Conservation (phyloP, 495 filamentous ascomycete species). For the Penicillium diatomitis region DNA sequence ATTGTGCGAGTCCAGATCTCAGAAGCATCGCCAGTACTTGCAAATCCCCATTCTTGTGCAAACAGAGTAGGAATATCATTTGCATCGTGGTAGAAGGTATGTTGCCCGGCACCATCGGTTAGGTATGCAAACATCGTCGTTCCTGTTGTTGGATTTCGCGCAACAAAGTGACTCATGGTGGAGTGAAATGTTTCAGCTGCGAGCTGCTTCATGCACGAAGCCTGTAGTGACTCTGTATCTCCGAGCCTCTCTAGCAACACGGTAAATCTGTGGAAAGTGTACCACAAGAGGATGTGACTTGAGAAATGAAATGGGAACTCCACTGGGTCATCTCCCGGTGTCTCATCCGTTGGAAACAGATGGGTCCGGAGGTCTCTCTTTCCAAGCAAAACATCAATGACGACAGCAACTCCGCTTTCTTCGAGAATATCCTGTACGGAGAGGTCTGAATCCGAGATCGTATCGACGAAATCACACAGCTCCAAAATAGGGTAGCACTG, state of each 20-base stretch:
- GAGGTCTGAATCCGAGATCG: background rate
- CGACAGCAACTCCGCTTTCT: background rate
- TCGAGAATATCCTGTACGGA: background rate
- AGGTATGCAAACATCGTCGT: slow-evolving; percentile 1
- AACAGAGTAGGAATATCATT: background rate
- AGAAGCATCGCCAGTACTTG: background rate
- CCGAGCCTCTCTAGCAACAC: background rate
- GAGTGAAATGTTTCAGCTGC: background rate
- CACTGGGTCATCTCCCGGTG: background rate
- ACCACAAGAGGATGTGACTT: background rate
- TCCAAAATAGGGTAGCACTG: background rate
- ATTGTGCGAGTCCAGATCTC: background rate
- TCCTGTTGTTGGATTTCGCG: background rate
- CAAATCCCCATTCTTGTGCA: slow-evolving; percentile 1
- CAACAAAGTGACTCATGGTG: background rate
- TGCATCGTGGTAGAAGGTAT: background rate
- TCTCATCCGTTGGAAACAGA: slow-evolving; percentile 1
- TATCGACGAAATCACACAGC: background rate
- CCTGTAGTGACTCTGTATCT: background rate
- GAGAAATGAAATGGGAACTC: background rate
- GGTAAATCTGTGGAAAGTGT: background rate
- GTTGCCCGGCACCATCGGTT: background rate
- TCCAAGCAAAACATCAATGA: background rate
- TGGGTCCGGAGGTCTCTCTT: background rate
- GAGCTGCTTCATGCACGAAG: background rate